Evolutionary conservation across 2,329 filamentous ascomycete genomes (phyloP), one percentile per base, ranked within the genome.

Genomic region (Microdochium nivale): DNA sequence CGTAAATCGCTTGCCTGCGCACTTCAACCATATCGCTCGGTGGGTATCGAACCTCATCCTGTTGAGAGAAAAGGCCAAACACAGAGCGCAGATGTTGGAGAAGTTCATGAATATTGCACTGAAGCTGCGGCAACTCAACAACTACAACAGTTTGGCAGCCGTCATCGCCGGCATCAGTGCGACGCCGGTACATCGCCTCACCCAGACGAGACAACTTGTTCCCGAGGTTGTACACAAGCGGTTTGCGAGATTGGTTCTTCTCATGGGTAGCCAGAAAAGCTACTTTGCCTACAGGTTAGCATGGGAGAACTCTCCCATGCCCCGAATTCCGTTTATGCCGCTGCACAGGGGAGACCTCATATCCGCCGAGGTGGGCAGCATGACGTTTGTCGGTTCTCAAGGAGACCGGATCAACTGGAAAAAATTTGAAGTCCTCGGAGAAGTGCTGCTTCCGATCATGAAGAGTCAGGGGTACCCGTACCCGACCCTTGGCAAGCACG

Each of bases 101-200:
- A 96, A 96, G 65, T 96, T 96, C 65, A 97, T 97, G 89, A 81
- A 80, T 49, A 84, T 99, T 59, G 91, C 92, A 33, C 64, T 86
- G 62, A 92, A 90, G 70, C 75, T 99, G 49, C 87, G 94, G 37
- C 86, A 91, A 63, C 73, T 96, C 55, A 96, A 97, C 73, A 97
- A 99, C 68, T 99, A 97, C 75, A 97, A 97, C 65, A 88, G 90
- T 0, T 76, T 99, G 1, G 92, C 91, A n/a, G 92, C 94, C 8
- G 83, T 99, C 33, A 80, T 99, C 53, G 92, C 94, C 7, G 94
- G 92, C 9, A 87, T 99, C 62, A 95, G 95, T 64, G 87, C 88
- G 53, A 88, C 88, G 2, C 84, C 90, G 0, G 86, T 99, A 25
- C 87, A 94, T 63, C 86, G 94, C 19, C 79, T 99, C 1, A 74